Conservation (phyloP, 2,329 filamentous ascomycete genomes). For the Moelleriella libera region DNA sequence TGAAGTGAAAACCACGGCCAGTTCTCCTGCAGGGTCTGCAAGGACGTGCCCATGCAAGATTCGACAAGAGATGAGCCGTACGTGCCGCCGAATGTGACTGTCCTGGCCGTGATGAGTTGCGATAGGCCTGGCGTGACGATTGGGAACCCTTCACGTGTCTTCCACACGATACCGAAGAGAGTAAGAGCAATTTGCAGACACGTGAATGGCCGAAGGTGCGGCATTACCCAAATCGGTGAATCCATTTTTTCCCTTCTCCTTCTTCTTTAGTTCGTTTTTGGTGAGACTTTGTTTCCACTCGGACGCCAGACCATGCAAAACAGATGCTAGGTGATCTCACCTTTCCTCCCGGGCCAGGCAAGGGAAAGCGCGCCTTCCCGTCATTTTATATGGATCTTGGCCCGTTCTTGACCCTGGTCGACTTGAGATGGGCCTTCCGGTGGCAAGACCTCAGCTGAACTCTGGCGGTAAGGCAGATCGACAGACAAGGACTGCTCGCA, state of each 20-base stretch:
- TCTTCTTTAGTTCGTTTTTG: no score
- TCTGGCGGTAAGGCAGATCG: no score
- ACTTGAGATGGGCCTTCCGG: no score
- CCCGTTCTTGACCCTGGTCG: no score
- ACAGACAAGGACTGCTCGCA: no score
- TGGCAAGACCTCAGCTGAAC: no score
- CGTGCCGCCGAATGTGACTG: background rate
- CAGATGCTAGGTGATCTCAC: no score
- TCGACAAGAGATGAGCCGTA: background rate
- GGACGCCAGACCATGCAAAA: no score
- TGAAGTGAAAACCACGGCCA: constrained; percentile 7
- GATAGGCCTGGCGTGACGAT: background rate
- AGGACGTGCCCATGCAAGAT: background rate
- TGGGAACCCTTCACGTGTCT: constrained; percentile 2
- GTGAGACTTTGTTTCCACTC: no score
- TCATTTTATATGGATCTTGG: no score
- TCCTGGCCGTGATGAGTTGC: background rate
- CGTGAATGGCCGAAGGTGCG: background rate
- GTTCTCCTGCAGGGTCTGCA: background rate
- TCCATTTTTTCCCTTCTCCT: background rate
- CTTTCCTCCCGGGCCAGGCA: no score
- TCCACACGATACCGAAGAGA: constrained; percentile 3
- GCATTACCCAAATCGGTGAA: background rate
- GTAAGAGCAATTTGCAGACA: constrained; percentile 2
- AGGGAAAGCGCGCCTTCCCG: no score